Base-by-base conservation (phyloP, 2,329 filamentous ascomycete genomes). In the Exophiala dermatitidis region DNA sequence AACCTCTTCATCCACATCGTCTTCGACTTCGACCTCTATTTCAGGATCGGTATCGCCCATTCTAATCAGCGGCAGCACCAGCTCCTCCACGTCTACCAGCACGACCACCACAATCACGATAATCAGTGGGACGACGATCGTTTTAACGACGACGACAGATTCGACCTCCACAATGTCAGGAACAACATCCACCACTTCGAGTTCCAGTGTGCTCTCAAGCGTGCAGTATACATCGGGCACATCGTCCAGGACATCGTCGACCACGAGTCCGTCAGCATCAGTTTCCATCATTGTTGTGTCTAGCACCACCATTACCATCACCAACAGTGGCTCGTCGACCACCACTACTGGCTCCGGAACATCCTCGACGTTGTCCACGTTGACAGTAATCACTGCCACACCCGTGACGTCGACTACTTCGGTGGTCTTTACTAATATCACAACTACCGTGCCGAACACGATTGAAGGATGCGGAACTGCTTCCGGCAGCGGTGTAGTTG, bases 391-490 rank as follows among this genome's bases (percentile, higher is more conserved):
- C 36, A 58, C 56, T 3, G 56, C 46, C 9, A 47, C 52, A 10
- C 45, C 33, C 9, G 30, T 40, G 3, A 36, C 48, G 8, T 43
- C 48, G n/a, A 40, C 50, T 3, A 9, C 43, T 9, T 51, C 53
- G 8, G 48, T 44, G 30, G 47, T 53, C 9, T 37, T 19, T 19
- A 19, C 19, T 19, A 19, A 50, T 26, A 51, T 45, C 47, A 58
- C 43, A n/a, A 54, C 45, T 5, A 51, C 40, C n/a, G 47, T 50
- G 12, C 46, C 52, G 34, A 54, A 54, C 33, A 58, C 49, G 6
- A 49, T 60, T n/a, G 32, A 49, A 10, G 60, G 60, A 3, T 62
- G 58, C 46, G 58, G 60, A 8, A 54, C 54, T 8, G 60, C 58
- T 30, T 52, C 46, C 7, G 60, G 60, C 9, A 60, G 58, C 30